phyloP scores from a whole-genome alignment of 192 early-diverging fungal species.

The Coemansia sp. region DNA sequence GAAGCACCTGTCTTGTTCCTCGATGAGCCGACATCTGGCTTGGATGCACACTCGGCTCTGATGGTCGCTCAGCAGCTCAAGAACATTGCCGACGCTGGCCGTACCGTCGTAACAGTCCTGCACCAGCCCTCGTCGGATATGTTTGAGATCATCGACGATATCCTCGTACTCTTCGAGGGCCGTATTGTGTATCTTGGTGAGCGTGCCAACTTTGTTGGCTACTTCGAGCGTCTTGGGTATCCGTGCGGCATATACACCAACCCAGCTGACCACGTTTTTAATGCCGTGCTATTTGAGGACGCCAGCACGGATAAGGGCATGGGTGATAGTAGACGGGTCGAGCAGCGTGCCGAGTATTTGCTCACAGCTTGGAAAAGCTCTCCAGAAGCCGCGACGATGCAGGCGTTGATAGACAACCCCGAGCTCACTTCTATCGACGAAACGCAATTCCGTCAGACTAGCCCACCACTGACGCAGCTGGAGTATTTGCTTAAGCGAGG shows the following conservation, averaged over 20 bases:
- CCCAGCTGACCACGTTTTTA: conserved; percentile 62
- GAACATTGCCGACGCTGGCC: conserved; percentile 42
- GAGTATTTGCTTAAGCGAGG: conserved; percentile 47
- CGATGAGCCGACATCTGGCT: conserved; percentile 74
- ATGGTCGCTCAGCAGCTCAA: conserved; percentile 53
- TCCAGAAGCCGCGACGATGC: conserved; percentile 21
- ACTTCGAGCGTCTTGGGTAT: conserved; percentile 48
- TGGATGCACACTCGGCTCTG: conserved; percentile 61
- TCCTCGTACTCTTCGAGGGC: conserved; percentile 68
- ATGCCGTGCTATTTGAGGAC: conserved; percentile 54
- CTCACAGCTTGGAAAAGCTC: conserved; percentile 43
- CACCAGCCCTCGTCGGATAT: conserved; percentile 63
- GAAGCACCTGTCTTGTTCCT: conserved; percentile 67
- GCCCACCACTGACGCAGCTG: conserved; percentile 39
- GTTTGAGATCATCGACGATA: conserved; percentile 67
- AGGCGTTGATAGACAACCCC: conserved; percentile 19
- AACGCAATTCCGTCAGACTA: conserved; percentile 29
- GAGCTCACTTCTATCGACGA: conserved; percentile 16
- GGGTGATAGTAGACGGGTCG: conserved; percentile 4
- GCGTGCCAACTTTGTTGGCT: conserved; percentile 44
- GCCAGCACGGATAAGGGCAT: neutral
- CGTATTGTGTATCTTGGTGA: conserved; percentile 68
- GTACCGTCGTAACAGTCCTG: conserved; percentile 48
- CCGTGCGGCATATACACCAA: conserved; percentile 57
- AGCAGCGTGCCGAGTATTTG: conserved; percentile 25